These are phyloP conservation scores for Rhizomucor pusillus DNA, from an alignment of 371 early-diverging fungal genomes.

Conservation along the genomic window DNA sequence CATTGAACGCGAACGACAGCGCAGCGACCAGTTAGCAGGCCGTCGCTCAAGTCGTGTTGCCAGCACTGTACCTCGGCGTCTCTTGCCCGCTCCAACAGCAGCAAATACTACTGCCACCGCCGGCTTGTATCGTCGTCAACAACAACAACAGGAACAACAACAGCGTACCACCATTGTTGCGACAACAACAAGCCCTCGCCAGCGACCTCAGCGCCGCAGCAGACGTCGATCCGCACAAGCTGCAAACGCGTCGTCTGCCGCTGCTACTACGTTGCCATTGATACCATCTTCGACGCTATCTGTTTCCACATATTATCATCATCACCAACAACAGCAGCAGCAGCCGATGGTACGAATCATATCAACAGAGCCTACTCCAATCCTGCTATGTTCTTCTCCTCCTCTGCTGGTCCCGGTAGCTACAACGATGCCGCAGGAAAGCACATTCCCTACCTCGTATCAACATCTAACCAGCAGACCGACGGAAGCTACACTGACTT, in stretches of 20 bases:
- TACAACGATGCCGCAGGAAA: not conserved
- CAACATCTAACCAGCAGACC: not conserved
- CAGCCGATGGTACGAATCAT: no score
- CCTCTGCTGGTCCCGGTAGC: no score
- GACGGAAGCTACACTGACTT: no score
- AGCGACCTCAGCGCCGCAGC: not conserved
- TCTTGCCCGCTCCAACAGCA: conserved; percentile 8
- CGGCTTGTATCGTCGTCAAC: not conserved
- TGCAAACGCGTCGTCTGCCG: not conserved
- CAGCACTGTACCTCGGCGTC: conserved; percentile 4
- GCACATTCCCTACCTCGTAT: not conserved
- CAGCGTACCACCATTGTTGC: not conserved
- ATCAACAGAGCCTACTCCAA: no score
- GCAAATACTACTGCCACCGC: not conserved
- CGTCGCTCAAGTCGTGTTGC: not conserved
- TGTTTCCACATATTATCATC: no score
- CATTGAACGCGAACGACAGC: conserved; percentile 7
- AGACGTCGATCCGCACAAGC: not conserved
- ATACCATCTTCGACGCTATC: no score
- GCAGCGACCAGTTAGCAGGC: not conserved
- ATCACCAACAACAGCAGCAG: no score
- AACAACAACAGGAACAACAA: conserved; percentile 1
- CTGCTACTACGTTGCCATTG: no score
- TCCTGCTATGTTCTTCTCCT: no score
- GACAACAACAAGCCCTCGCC: conserved; percentile 9